Evolutionary conservation across 2,329 filamentous ascomycete species (phyloP).

Genomic region (Gnomoniopsis sp.): DNA sequence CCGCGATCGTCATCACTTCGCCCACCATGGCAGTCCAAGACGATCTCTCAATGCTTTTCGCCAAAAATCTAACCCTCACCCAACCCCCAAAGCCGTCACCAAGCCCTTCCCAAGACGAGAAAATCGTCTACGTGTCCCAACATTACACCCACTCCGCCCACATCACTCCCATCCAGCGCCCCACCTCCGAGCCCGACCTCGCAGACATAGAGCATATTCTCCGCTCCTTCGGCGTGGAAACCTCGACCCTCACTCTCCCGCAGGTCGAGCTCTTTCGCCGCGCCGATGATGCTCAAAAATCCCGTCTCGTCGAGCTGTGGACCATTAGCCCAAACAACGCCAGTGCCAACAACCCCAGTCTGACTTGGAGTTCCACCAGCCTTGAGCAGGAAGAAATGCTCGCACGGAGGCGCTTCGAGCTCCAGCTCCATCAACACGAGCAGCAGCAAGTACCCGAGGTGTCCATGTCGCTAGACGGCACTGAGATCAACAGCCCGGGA

Average conservation of each 20-base stretch:
- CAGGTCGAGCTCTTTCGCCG: constrained; percentile 78
- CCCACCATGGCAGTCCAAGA: constrained; percentile 66
- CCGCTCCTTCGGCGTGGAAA: constrained; percentile 65
- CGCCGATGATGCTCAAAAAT: constrained; percentile 68
- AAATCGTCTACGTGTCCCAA: constrained; percentile 71
- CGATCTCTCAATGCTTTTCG: constrained; percentile 77
- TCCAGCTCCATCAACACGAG: constrained; percentile 39
- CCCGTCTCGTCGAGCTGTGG: constrained; percentile 80
- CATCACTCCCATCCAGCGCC: constrained; percentile 38
- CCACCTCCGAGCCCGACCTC: constrained; percentile 50
- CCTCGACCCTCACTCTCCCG: constrained; percentile 63
- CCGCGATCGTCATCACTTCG: constrained; percentile 35
- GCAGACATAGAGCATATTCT: constrained; percentile 57
- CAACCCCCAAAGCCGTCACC: constrained; percentile 24
- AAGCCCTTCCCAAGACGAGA: constrained; percentile 25
- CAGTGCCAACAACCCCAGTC: constrained; percentile 47
- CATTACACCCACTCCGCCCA: constrained; percentile 84
- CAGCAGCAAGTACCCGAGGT: constrained; percentile 25
- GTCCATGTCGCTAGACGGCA: constrained; percentile 53
- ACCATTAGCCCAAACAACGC: constrained; percentile 70
- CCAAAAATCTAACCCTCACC: constrained; percentile 67
- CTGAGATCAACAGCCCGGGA: constrained; percentile 24
- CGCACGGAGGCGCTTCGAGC: constrained; percentile 59
- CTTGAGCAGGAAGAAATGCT: constrained; percentile 57
- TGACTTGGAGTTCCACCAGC: constrained; percentile 51